Percentiles rank a stretch among this genome's conserved stretches.
Conservation (phyloP, 108 stramenopile genomes). For the Poteriospumella lacustris region DNA sequence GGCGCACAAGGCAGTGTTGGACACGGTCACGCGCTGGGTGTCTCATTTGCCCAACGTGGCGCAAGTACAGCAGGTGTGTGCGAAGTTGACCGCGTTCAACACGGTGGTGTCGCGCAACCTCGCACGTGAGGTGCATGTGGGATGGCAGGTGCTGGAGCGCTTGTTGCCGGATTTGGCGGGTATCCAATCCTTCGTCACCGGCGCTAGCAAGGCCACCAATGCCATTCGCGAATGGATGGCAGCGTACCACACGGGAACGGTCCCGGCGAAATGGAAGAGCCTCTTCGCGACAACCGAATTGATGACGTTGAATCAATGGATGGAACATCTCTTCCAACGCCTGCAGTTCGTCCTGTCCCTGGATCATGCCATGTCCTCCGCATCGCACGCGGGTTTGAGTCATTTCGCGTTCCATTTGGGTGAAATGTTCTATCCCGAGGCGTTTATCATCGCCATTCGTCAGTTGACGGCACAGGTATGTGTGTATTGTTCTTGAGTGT, state of each 20-base stretch:
- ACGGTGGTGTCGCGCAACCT: constrained; percentile 35
- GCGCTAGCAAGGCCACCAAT: constrained; percentile 42
- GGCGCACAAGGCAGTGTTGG: background rate
- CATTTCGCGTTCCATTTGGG: constrained; percentile 43
- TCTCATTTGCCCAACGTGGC: background rate
- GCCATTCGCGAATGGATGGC: constrained; percentile 34
- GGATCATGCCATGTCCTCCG: background rate
- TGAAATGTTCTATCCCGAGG: constrained; percentile 46
- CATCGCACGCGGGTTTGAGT: background rate
- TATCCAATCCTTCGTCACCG: constrained; percentile 30
- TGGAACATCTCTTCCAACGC: constrained; percentile 36
- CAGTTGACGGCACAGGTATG: constrained; percentile 31
- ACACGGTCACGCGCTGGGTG: background rate
- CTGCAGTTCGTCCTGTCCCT: constrained; percentile 27
- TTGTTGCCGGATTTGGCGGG: constrained; percentile 36
- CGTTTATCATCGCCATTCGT: constrained; percentile 46
- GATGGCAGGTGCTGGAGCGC: constrained; percentile 24
- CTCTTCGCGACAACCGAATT: constrained; percentile 31
- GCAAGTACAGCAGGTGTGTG: background rate
- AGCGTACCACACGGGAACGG: constrained; percentile 29
- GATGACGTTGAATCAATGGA: constrained; percentile 37
- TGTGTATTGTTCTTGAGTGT: background rate
- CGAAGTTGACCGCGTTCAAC: background rate
- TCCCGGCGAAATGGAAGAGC: constrained; percentile 38
- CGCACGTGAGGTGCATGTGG: constrained; percentile 35